phyloP scores from a whole-genome alignment of 352 stramenopile genomes.

The Phytophthora sp. region DNA sequence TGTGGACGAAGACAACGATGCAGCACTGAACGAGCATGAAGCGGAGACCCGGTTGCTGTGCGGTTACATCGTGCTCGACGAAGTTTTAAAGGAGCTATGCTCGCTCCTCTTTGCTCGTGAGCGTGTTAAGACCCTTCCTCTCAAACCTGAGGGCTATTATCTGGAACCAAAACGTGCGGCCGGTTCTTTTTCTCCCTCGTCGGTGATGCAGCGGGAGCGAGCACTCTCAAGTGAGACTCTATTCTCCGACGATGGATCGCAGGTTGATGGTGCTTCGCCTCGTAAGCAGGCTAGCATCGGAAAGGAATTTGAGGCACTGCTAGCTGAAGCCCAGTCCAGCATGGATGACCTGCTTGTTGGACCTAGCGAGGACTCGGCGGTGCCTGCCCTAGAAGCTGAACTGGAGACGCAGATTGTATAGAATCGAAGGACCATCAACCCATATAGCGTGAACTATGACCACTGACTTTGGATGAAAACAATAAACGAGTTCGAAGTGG shows the following conservation, averaged over 20 bases:
- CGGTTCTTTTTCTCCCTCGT: slow-evolving; percentile 33
- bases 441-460: slow-evolving; percentile 28
- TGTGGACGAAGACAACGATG: slow-evolving; percentile 71
- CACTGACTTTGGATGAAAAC: slow-evolving; percentile 17
- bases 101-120: slow-evolving; percentile 82
- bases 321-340: slow-evolving; percentile 74
- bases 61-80: slow-evolving; percentile 82
- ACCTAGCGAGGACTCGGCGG: slow-evolving; percentile 7
- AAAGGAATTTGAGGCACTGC: slow-evolving; percentile 73
- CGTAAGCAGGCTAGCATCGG: slow-evolving; percentile 50
- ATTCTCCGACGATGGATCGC: slow-evolving; percentile 55
- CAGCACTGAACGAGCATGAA: slow-evolving; percentile 65
- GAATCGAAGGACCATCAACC: slow-evolving; percentile 13
- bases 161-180: slow-evolving; percentile 64
- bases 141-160: slow-evolving; percentile 87
- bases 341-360: slow-evolving; percentile 61
- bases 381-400: slow-evolving; percentile 25
- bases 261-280: slow-evolving; percentile 23
- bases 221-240: slow-evolving; percentile 45
- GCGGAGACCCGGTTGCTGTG: slow-evolving; percentile 69
- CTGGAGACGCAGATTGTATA: slow-evolving; percentile 42
- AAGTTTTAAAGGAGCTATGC: slow-evolving; percentile 87
- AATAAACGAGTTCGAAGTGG: slow-evolving; percentile 32
- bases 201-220: slow-evolving; percentile 25
- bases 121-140: slow-evolving; percentile 68